Evolutionary conservation across 2,329 filamentous ascomycete genomes (phyloP), one percentile per base, ranked within the genome.

Genomic region (Massarina eburnea): DNA sequence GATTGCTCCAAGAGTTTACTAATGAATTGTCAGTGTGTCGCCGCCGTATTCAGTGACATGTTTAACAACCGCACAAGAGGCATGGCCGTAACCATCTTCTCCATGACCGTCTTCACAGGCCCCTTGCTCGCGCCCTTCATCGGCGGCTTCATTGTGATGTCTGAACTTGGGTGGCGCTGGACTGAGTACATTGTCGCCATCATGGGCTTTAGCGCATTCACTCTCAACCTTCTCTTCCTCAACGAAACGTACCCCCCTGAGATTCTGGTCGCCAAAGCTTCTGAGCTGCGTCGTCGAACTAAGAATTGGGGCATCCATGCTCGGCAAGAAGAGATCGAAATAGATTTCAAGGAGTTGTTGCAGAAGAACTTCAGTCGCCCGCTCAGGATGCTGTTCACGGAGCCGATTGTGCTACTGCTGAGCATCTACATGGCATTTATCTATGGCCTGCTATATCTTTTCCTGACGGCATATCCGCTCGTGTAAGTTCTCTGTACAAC

Each of bases 401-500:
- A 77, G 58, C 75, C 75, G 0, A 78, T 77, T 38, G 74, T 77
- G 3, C 58, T 77, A 17, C 57, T 76, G 1, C 49, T 64, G 3
- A 57, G 51, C 20, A 53, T 58, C 1, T 69, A 62, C 42, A 63
- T 62, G 55, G 64, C 71, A 0, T 72, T 71, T 49, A 69, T 71
- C 36, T 71, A 91, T 61, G 86, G 80, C 2, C 76, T 94, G 0
- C 80, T 96, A 0, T 96, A 95, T 62, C 83, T 94, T 18, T 94
- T 92, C 75, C 76, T 96, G 42, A 91, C 89, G 0, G 87, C 89
- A 1, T 95, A 94, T 57, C 87, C 88, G 1, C 79, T 94, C 35
- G 86, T 95, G 33, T 35, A 35, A 35, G 33, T 35, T 35, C 19
- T 18, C 19, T 6, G 4, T 8, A 30, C 5, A 30, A 30, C 12